These are phyloP conservation scores for Coccomyxa subellipsoidea DNA, from an alignment of 163 green algal genomes.

Conservation along the genomic window DNA sequence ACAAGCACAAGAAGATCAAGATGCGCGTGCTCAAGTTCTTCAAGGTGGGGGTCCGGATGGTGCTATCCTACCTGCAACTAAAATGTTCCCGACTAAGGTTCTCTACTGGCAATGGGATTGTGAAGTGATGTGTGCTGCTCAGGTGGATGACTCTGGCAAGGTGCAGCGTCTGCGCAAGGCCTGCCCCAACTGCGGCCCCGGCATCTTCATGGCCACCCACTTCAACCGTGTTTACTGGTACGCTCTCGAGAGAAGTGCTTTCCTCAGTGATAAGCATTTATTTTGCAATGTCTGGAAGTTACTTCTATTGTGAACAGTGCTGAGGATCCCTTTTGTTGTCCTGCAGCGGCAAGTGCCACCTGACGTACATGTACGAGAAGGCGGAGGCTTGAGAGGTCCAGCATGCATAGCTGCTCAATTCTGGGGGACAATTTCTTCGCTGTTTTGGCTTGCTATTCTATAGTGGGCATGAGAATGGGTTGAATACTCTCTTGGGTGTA, in stretches of 20 bases:
- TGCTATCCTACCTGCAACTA: too few relatives aligned
- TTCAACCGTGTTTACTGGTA: slow-evolving; percentile 96
- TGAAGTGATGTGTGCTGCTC: slow-evolving; percentile 1
- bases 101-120: too few relatives aligned
- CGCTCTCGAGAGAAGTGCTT: too few relatives aligned
- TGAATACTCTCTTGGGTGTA: too few relatives aligned
- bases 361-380: slow-evolving; percentile 63
- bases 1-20: slow-evolving; percentile 99
- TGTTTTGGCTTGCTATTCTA: too few relatives aligned
- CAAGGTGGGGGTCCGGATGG: slow-evolving; percentile 68
- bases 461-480: too few relatives aligned
- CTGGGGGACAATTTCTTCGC: too few relatives aligned
- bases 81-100: too few relatives aligned
- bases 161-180: slow-evolving; percentile 95
- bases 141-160: slow-evolving; percentile 97
- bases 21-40: slow-evolving; percentile 97
- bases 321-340: background rate
- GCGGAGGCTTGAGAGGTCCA: background rate
- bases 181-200: slow-evolving; percentile 91
- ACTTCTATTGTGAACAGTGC: too few relatives aligned
- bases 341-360: slow-evolving; percentile 57
- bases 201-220: slow-evolving; percentile 99
- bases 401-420: too few relatives aligned
- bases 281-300: too few relatives aligned
- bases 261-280: too few relatives aligned